Base-by-base conservation (phyloP, 2,329 filamentous ascomycete genomes). In the Kalaharituber pfeilii region DNA sequence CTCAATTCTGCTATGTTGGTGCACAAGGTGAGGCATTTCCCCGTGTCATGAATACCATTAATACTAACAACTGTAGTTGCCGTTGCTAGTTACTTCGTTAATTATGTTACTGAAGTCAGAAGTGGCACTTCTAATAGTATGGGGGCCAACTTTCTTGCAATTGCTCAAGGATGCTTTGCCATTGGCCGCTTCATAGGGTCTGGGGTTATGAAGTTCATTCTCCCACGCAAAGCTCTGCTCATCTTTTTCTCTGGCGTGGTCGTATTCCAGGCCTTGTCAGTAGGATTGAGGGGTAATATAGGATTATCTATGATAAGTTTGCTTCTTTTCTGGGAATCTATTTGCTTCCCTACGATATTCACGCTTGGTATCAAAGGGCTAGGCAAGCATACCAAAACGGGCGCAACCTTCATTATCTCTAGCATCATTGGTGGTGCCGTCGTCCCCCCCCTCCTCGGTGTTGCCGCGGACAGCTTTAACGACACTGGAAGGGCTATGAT, bases 401-500 rank as follows among this genome's bases (percentile, higher is more conserved):
- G 75, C 5, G 71, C 71, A 1, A 72, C 72, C 1, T 71, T 74
- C 59, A 73, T 80, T 29, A 71, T 79, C 1, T 74, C 70, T 1
- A 74, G 72, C 49, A 75, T 79, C 3, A 70, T 76, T 15, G 84
- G 84, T 13, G 84, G 84, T 55, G 84, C 84, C 2, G 75, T 77
- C 28, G 81, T 88, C 6, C 84, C 84, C 1, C 80, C 84, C 0
- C 71, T 88, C 28, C 75, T 82, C 1, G 84, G 82, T 29, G 76
- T 73, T 7, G 81, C 80, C 1, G 78, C 81, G 4, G 83, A 88
- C 64, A 65, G 69, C 53, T 71, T 75, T n/a, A 75, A 78, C 56
- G 69, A 74, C 42, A 82, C 79, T 2, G 24, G 70, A 0, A 66
- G 66, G 33, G 71, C 70, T 0, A 74, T 75, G 71, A 57, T 66